A percentile compares a stretch with the other conserved stretches of the same genome.
Evolutionary conservation across 169 alveolate genomes (phyloP).

Genomic region (Plasmodium fragile): DNA sequence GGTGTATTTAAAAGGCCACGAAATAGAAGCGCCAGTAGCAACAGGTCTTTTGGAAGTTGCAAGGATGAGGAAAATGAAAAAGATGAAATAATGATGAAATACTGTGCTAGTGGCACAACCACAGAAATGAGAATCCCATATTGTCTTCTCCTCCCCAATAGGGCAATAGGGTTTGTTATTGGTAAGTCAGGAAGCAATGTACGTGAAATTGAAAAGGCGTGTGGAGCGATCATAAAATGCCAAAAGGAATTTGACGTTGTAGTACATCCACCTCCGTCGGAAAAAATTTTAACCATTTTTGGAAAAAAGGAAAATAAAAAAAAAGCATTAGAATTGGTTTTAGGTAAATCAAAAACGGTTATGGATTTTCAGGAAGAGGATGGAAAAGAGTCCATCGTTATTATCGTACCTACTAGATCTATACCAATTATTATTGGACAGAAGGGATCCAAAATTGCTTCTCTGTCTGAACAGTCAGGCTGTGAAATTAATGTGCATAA

Average conservation of each 20-base stretch:
- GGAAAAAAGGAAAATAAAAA: constrained; percentile 74
- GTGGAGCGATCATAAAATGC: constrained; percentile 68
- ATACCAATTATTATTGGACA: constrained; percentile 69
- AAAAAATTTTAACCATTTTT: constrained; percentile 43
- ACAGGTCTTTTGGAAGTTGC: constrained; percentile 39
- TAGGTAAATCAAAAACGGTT: constrained; percentile 58
- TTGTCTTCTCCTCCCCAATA: constrained; percentile 58
- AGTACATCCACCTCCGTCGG: constrained; percentile 72
- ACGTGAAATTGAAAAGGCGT: constrained; percentile 71
- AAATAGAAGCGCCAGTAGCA: constrained; percentile 48
- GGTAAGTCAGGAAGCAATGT: constrained; percentile 72
- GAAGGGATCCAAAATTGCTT: constrained; percentile 63
- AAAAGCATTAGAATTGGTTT: constrained; percentile 66
- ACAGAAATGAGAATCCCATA: constrained; percentile 67
- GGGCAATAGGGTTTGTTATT: constrained; percentile 68
- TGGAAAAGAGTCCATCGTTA: constrained; percentile 68
- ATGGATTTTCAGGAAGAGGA: constrained; percentile 77
- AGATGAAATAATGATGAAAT: neutral
- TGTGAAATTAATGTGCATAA: constrained; percentile 73
- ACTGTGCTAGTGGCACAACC: neutral
- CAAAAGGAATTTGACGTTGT: constrained; percentile 69
- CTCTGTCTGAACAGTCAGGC: constrained; percentile 43
- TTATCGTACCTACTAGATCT: constrained; percentile 71
- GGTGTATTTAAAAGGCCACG: constrained; percentile 39
- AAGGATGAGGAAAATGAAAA: constrained; percentile 31